phyloP scores from a whole-genome alignment of 2,329 filamentous ascomycete genomes.

The Hawksworthiomyces lignivorus region DNA sequence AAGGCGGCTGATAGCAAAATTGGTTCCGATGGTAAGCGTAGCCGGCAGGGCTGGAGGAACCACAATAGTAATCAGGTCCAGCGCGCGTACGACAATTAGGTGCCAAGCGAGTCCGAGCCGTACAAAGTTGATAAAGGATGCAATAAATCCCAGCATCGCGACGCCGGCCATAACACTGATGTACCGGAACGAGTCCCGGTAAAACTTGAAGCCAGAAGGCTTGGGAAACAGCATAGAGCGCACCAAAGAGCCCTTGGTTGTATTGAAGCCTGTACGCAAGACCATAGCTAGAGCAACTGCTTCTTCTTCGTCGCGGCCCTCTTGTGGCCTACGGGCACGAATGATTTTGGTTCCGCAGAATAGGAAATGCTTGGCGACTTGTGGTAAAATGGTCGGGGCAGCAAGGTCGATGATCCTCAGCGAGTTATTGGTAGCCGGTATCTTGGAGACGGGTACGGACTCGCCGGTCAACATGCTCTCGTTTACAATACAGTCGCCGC shows the following conservation, averaged over 20 bases:
- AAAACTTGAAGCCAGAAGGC: conserved; percentile 97
- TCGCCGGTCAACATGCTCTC: conserved; percentile 99
- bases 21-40: conserved; percentile 92
- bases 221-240: conserved; percentile 98
- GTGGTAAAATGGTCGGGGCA: conserved; percentile 73
- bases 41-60: conserved; percentile 92
- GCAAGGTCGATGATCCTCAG: conserved; percentile 69
- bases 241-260: conserved; percentile 90
- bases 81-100: conserved; percentile 80
- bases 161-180: conserved; percentile 93
- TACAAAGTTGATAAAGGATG: conserved; percentile 89
- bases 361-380: conserved; percentile 80
- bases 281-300: conserved; percentile 88
- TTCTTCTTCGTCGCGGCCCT: conserved; percentile 69
- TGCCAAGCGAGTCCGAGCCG: conserved; percentile 78
- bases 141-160: conserved; percentile 78
- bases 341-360: conserved; percentile 96
- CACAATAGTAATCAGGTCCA: conserved; percentile 95
- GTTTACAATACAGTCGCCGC: conserved; percentile 96
- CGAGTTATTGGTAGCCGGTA: conserved; percentile 72
- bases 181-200: conserved; percentile 93
- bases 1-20: conserved; percentile 80
- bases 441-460: conserved; percentile 92
- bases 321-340: conserved; percentile 78
- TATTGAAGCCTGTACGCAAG: conserved; percentile 91